Evolutionary conservation across 257 asterid genomes (phyloP).

Genomic region (Henckelia pumila): DNA sequence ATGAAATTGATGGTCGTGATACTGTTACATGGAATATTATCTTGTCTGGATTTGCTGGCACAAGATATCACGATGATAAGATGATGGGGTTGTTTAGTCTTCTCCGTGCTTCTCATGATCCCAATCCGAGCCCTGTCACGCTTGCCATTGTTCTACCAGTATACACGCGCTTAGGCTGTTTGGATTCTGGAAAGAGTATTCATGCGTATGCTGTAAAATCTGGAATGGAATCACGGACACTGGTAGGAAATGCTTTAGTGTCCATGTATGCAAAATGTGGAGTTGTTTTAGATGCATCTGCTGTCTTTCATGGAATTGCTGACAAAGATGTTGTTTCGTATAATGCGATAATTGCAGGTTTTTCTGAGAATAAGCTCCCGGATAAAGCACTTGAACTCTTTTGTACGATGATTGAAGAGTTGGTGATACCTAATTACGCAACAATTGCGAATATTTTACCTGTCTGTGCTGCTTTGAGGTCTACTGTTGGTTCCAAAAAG

Average conservation of each 20-base stretch:
- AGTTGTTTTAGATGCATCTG: slow-evolving; percentile 47
- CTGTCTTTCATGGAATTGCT: slow-evolving; percentile 50
- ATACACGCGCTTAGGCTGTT: slow-evolving; percentile 40
- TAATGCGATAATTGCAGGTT: slow-evolving; percentile 80
- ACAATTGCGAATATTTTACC: slow-evolving; percentile 63
- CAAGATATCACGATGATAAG: slow-evolving; percentile 45
- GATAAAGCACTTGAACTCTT: slow-evolving; percentile 51
- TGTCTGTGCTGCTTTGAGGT: slow-evolving; percentile 47
- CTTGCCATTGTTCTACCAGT: slow-evolving; percentile 77
- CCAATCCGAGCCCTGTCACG: slow-evolving; percentile 55
- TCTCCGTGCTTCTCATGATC: slow-evolving; percentile 36
- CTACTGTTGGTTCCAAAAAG: slow-evolving; percentile 26
- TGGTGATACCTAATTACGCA: slow-evolving; percentile 59
- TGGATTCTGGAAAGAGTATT: slow-evolving; percentile 48
- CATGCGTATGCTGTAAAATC: slow-evolving; percentile 58
- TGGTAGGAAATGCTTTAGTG: slow-evolving; percentile 76
- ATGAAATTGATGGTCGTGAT: slow-evolving; percentile 41
- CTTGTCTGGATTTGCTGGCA: slow-evolving; percentile 63
- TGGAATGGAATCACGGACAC: slow-evolving; percentile 61
- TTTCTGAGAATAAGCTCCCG: slow-evolving; percentile 52
- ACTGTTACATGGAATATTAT: slow-evolving; percentile 75
- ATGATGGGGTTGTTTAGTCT: slow-evolving; percentile 44
- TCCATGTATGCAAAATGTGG: slow-evolving; percentile 82
- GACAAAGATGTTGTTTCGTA: slow-evolving; percentile 78
- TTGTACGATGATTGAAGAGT: slow-evolving; percentile 46